Percentiles rank a stretch among this genome's conserved stretches.
These are phyloP conservation scores for Globisporangium yorkense DNA, from an alignment of 352 stramenopile genomes.

Conservation along the genomic window DNA sequence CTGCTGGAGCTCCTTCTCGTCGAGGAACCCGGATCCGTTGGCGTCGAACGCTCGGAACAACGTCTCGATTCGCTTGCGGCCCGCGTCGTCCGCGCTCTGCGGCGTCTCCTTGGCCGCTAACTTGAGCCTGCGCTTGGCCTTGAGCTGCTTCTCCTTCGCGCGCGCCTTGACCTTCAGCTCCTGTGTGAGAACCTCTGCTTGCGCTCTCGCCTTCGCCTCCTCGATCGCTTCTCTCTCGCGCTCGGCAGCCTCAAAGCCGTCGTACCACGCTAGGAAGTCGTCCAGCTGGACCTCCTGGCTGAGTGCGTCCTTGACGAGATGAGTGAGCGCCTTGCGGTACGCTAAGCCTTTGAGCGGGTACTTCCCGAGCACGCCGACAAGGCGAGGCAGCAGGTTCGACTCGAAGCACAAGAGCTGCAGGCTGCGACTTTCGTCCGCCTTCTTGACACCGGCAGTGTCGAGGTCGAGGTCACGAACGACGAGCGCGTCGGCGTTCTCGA, in stretches of 20 bases:
- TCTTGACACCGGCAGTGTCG: not conserved
- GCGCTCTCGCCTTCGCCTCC: slow-evolving; percentile 30
- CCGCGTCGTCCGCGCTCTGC: slow-evolving; percentile 7
- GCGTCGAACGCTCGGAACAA: slow-evolving; percentile 59
- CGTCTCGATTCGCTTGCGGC: slow-evolving; percentile 25
- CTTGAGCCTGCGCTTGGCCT: slow-evolving; percentile 28
- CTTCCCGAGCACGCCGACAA: slow-evolving; percentile 41
- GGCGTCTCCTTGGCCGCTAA: slow-evolving; percentile 12
- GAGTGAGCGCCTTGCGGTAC: slow-evolving; percentile 41
- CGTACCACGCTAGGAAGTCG: slow-evolving; percentile 51
- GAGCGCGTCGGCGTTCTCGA: slow-evolving; percentile 35
- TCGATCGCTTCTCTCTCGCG: slow-evolving; percentile 43
- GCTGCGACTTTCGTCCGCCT: not conserved
- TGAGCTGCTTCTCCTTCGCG: slow-evolving; percentile 27
- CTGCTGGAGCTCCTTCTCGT: slow-evolving; percentile 42
- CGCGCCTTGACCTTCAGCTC: slow-evolving; percentile 32
- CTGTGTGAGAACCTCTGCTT: slow-evolving; percentile 33
- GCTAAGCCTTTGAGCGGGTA: slow-evolving; percentile 47
- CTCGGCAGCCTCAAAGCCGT: slow-evolving; percentile 36
- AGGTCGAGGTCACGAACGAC: not conserved
- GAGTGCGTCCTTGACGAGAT: slow-evolving; percentile 26
- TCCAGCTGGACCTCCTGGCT: slow-evolving; percentile 41
- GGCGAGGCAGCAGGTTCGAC: slow-evolving; percentile 48
- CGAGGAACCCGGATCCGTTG: slow-evolving; percentile 47
- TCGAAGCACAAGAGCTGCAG: slow-evolving; percentile 27